Evolutionary conservation across 2,329 filamentous ascomycete species (phyloP).

Genomic region (Daldinia sp.): DNA sequence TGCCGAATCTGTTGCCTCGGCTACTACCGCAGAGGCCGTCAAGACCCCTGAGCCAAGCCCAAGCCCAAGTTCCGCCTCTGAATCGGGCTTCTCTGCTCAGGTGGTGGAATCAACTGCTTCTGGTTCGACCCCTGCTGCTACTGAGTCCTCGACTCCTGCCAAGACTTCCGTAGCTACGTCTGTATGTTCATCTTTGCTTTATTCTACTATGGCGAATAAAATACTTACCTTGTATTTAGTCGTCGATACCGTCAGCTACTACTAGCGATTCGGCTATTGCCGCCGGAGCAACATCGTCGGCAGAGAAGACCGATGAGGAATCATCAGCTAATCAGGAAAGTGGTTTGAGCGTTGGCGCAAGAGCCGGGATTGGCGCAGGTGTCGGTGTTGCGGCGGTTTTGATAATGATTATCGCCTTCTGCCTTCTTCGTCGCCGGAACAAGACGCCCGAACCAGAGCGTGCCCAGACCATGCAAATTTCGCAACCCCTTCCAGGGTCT

Average conservation of each 20-base stretch:
- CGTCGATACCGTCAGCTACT: conserved; percentile 16
- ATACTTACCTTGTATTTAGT: conserved; percentile 17
- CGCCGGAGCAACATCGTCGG: conserved; percentile 19
- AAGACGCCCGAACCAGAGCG: conserved; percentile 35
- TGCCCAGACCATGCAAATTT: conserved; percentile 54
- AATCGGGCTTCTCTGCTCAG: conserved; percentile 6
- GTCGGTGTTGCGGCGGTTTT: conserved; percentile 54
- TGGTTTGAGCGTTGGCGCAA: conserved; percentile 54
- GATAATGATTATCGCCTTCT: conserved; percentile 51
- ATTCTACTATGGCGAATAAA: background rate
- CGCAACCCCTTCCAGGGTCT: conserved; percentile 59
- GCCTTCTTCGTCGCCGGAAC: conserved; percentile 50
- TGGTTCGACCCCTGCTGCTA: conserved; percentile 3
- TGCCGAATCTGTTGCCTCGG: conserved; percentile 14
- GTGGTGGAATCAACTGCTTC: conserved; percentile 7
- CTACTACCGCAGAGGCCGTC: conserved; percentile 12
- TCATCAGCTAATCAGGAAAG: conserved; percentile 33
- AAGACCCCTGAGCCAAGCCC: conserved; percentile 5
- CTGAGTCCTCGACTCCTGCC: conserved; percentile 7
- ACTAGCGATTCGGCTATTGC: conserved; percentile 20
- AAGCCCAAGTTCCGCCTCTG: conserved; percentile 8
- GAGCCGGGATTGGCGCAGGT: conserved; percentile 60
- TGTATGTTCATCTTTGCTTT: conserved; percentile 9
- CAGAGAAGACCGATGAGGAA: conserved; percentile 10
- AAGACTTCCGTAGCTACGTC: conserved; percentile 12